Percentiles rank a stretch among this genome's conserved stretches.
These are phyloP conservation scores for Suhomyces ambrosiae DNA, from an alignment of 1,139 yeast species.

Conservation along the genomic window DNA sequence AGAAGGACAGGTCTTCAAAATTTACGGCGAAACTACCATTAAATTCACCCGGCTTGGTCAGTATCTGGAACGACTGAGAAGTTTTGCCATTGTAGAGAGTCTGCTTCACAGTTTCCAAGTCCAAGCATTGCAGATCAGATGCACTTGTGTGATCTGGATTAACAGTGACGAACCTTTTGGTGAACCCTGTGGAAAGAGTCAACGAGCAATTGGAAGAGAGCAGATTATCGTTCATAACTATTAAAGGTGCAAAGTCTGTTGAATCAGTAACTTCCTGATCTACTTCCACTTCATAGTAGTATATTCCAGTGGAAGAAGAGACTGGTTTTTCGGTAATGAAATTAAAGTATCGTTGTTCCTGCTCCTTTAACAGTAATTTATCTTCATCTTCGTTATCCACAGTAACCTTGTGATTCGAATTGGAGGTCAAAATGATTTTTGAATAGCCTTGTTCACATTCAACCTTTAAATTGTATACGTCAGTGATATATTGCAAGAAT, in stretches of 20 bases:
- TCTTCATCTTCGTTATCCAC: slow-evolving; percentile 1
- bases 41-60: slow-evolving; percentile 40
- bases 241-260: slow-evolving; percentile 35
- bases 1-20: slow-evolving; percentile 44
- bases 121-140: slow-evolving; percentile 18
- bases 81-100: slow-evolving; percentile 23
- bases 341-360: slow-evolving; percentile 27
- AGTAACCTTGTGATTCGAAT: not conserved
- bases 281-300: slow-evolving; percentile 42
- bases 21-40: slow-evolving; percentile 47
- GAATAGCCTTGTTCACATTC: slow-evolving; percentile 34
- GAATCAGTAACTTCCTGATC: slow-evolving; percentile 34
- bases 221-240: slow-evolving; percentile 38
- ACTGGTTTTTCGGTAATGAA: slow-evolving; percentile 41
- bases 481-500: slow-evolving; percentile 25
- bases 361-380: not conserved
- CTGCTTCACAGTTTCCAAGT: slow-evolving; percentile 34
- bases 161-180: slow-evolving; percentile 28
- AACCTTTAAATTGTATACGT: slow-evolving; percentile 27
- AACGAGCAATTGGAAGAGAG: slow-evolving; percentile 38
- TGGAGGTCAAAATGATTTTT: slow-evolving; percentile 26
- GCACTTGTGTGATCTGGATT: slow-evolving; percentile 4
- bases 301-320: slow-evolving; percentile 35
- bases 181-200: slow-evolving; percentile 39
- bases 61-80: slow-evolving; percentile 17